A percentile compares a stretch with the other conserved stretches of the same genome.
Conservation (phyloP, 2,329 filamentous ascomycete species). For the Cladosporium velox region DNA sequence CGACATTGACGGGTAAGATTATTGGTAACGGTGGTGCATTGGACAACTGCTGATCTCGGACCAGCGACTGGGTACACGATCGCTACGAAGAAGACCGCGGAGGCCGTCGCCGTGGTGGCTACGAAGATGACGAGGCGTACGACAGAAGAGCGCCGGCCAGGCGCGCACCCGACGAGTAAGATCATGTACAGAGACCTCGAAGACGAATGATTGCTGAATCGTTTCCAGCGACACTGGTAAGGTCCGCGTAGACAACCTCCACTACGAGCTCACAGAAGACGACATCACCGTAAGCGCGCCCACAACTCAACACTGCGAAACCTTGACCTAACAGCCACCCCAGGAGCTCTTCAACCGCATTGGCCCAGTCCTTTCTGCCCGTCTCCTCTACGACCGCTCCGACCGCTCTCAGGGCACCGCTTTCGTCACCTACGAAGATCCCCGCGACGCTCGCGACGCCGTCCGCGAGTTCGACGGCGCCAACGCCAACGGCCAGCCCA, state of each 20-base stretch:
- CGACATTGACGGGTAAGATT: conserved; percentile 67
- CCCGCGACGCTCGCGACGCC: conserved; percentile 71
- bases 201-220: not conserved
- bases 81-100: conserved; percentile 39
- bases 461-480: conserved; percentile 83
- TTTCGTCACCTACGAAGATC: conserved; percentile 74
- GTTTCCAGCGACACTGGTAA: conserved; percentile 46
- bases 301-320: not conserved
- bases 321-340: not conserved
- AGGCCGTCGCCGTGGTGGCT: conserved; percentile 19
- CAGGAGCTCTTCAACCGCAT: conserved; percentile 81
- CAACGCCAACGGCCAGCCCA: conserved; percentile 82
- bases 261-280: conserved; percentile 85
- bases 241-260: conserved; percentile 83
- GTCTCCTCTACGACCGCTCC: conserved; percentile 80
- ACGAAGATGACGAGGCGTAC: conserved; percentile 10
- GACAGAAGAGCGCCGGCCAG: conserved; percentile 14
- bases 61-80: conserved; percentile 83
- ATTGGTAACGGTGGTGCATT: conserved; percentile 1
- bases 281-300: conserved; percentile 69
- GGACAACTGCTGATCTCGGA: conserved; percentile 26
- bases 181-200: not conserved
- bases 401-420: conserved; percentile 85
- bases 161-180: conserved; percentile 19
- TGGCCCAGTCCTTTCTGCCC: conserved; percentile 68